Base-by-base conservation (phyloP, 345 rosid genomes). In the Acer campestre region DNA sequence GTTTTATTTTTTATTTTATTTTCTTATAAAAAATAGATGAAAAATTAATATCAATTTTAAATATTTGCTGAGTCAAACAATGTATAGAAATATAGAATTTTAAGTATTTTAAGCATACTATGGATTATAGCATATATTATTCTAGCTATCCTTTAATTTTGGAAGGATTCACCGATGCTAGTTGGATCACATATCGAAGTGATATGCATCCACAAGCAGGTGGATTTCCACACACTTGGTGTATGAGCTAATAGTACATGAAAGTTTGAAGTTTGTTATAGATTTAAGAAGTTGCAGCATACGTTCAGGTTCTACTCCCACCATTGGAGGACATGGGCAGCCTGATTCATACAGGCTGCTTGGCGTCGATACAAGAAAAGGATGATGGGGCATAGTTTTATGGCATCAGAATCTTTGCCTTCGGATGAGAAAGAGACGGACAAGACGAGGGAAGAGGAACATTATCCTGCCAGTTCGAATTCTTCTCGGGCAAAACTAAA, bases 261-360 rank as follows among this genome's bases (percentile, higher is more conserved):
- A 31, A 31, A 31, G 35, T 31, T 31, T 31, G 4, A 31, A 3
- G 35, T 31, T 31, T 31, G 4, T 31, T 31, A 31, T 31, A 31
- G 35, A 31, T 1, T 31, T 31, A 31, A 3, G 35, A 3, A 31
- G 35, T 31, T 31, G 35, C 99, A 95, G 67, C 99, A 93, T 78
- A 92, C 98, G 0, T 92, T 95, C 78, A 86, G 97, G 61, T 93
- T 92, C 67, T 90, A 93, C 80, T 95, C 99, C 66, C 88, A 93
- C 78, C 99, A 95, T 72, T 93, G 99, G 99, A 90, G 99, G 82
- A 92, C 94, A 65, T 95, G 98, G 98, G 98, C 91, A 20, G 93
- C 96, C 46, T 93, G 98, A 82, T 95, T 93, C 79, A 92, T 93
- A 76, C 98, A 93, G 82, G 97, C 97, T 0, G 97, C 98, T 48